These are phyloP conservation scores for Aureobasidium sp. DNA, from an alignment of 2,329 filamentous ascomycete genomes.

Conservation along the genomic window DNA sequence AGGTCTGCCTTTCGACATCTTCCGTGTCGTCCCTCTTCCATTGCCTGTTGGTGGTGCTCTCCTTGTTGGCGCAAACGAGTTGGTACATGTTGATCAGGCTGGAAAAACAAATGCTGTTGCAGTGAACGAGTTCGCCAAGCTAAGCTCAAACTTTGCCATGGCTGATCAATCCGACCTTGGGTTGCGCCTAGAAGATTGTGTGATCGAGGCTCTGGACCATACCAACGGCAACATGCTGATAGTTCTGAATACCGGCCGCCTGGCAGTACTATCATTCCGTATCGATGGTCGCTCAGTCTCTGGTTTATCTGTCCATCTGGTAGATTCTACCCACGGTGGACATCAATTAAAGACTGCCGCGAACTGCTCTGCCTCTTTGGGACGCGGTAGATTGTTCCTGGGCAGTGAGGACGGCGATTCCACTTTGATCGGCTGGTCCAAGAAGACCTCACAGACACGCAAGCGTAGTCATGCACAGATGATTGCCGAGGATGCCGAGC, in stretches of 20 bases:
- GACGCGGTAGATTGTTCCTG: slow-evolving; percentile 66
- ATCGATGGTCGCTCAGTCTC: slow-evolving; percentile 89
- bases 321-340: slow-evolving; percentile 58
- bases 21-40: slow-evolving; percentile 72
- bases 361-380: slow-evolving; percentile 63
- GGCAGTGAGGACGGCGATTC: slow-evolving; percentile 83
- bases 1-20: slow-evolving; percentile 80
- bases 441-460: slow-evolving; percentile 55
- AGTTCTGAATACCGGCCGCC: slow-evolving; percentile 64
- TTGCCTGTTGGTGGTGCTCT: slow-evolving; percentile 83
- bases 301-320: slow-evolving; percentile 64
- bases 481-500: slow-evolving; percentile 43
- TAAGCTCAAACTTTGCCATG: slow-evolving; percentile 75
- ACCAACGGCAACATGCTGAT: slow-evolving; percentile 81
- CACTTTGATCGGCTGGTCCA: slow-evolving; percentile 70
- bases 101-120: slow-evolving; percentile 89
- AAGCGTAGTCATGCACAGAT: slow-evolving; percentile 57
- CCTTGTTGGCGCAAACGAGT: slow-evolving; percentile 77
- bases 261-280: slow-evolving; percentile 72
- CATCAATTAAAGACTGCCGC: slow-evolving; percentile 53
- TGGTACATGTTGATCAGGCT: slow-evolving; percentile 93
- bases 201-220: slow-evolving; percentile 66
- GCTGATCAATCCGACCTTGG: slow-evolving; percentile 76
- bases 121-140: slow-evolving; percentile 82
- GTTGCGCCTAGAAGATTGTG: slow-evolving; percentile 73